Percentiles rank a stretch among this genome's conserved stretches.
phyloP scores from a whole-genome alignment of 805 yeast genomes.

The Suhomyces vadensis region DNA sequence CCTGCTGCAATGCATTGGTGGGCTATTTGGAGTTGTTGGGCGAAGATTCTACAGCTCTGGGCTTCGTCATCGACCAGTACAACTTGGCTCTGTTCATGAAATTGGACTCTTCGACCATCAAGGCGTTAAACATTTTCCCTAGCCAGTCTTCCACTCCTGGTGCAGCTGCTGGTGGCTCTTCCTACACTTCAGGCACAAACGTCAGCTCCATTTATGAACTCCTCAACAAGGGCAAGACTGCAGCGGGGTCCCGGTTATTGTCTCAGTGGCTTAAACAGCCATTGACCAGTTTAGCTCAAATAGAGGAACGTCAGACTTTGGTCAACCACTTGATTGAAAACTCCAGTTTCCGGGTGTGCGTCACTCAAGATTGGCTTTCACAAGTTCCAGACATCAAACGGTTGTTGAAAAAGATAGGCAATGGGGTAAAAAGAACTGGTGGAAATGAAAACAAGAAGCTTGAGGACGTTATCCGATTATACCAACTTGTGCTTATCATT shows the following conservation, averaged over 20 bases:
- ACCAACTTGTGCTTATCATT: slow-evolving; percentile 70
- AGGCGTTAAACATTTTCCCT: slow-evolving; percentile 86
- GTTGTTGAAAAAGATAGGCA: slow-evolving; percentile 62
- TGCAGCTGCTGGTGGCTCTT: slow-evolving; percentile 2
- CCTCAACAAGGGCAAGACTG: slow-evolving; percentile 82
- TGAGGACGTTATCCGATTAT: slow-evolving; percentile 87
- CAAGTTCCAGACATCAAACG: slow-evolving; percentile 83
- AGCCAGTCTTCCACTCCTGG: slow-evolving; percentile 16
- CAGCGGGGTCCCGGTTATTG: slow-evolving; percentile 83
- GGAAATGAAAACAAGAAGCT: slow-evolving; percentile 55
- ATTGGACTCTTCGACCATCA: slow-evolving; percentile 85
- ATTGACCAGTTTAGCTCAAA: slow-evolving; percentile 60
- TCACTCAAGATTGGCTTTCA: slow-evolving; percentile 66
- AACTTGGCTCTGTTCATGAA: slow-evolving; percentile 82
- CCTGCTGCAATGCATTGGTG: slow-evolving; percentile 68
- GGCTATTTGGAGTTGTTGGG: slow-evolving; percentile 64
- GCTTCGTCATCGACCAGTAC: slow-evolving; percentile 61
- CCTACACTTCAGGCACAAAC: slow-evolving; percentile 12
- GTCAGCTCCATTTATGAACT: slow-evolving; percentile 71
- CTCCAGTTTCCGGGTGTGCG: slow-evolving; percentile 59
- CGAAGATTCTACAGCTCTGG: slow-evolving; percentile 55
- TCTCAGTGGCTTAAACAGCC: slow-evolving; percentile 98
- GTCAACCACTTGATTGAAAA: slow-evolving; percentile 78
- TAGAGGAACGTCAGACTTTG: slow-evolving; percentile 66
- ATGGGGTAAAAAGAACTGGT: slow-evolving; percentile 29